phyloP scores from a whole-genome alignment of 768 basidiomycete species.

The Lyophyllum decastes region DNA sequence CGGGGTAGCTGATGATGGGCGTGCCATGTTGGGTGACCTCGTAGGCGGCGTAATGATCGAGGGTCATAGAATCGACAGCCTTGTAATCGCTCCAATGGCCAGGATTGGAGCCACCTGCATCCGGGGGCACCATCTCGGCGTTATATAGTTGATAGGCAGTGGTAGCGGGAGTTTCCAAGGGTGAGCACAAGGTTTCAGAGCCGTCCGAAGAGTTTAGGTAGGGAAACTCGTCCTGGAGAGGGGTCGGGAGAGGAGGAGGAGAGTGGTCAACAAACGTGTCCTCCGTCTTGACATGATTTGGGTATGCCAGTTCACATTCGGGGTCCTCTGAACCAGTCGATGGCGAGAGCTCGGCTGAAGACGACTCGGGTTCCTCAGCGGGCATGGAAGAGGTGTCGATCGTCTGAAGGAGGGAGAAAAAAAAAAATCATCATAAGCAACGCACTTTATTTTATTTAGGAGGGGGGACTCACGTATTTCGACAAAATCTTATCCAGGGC shows the following conservation, averaged over 20 bases:
- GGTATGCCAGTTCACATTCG: conserved; percentile 10
- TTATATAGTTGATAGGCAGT: conserved; percentile 15
- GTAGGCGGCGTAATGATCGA: conserved; percentile 15
- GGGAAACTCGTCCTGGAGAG: conserved; percentile 29
- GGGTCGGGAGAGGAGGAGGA: conserved; percentile 12
- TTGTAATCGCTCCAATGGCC: conserved; percentile 25
- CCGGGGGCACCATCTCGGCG: conserved; percentile 13
- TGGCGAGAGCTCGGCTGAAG: conserved; percentile 31
- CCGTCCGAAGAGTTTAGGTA: conserved; percentile 24
- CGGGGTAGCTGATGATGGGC: conserved; percentile 15
- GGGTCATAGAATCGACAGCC: conserved; percentile 12
- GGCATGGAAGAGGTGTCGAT: conserved; percentile 43
- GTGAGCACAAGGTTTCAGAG: conserved; percentile 32
- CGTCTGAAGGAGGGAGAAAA: conserved; percentile 42
- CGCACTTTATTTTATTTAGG: too few species aligned
- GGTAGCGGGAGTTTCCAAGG: conserved; percentile 25
- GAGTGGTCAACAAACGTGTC: conserved; percentile 14
- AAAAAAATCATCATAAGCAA: too few species aligned
- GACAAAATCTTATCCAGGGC: conserved; percentile 80
- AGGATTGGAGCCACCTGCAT: conserved; percentile 23
- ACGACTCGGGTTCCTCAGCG: conserved; percentile 29
- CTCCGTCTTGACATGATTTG: conserved; percentile 14
- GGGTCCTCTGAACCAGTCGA: conserved; percentile 23
- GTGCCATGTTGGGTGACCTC: conserved; percentile 9
- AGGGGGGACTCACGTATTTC: conserved; percentile 70